These are phyloP conservation scores for Cylindrodendrum hubeiense DNA, from an alignment of 2,329 filamentous ascomycete genomes.

Conservation along the genomic window DNA sequence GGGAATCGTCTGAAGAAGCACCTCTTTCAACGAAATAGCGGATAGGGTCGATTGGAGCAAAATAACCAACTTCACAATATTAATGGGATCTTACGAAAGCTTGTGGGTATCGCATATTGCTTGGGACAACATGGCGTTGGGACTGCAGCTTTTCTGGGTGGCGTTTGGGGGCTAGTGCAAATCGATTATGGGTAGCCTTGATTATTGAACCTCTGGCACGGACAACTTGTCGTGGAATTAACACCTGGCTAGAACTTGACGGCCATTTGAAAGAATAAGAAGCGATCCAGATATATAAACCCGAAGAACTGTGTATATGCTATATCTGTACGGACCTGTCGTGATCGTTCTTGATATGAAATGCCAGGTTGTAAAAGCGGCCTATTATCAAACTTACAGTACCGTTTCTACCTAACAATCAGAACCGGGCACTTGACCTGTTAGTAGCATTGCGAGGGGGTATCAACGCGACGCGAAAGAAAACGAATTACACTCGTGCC, in stretches of 20 bases:
- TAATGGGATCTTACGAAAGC: background rate
- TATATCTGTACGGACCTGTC: background rate
- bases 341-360: background rate
- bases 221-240: background rate
- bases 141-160: slow-evolving; percentile 4
- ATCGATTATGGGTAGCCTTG: background rate
- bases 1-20: background rate
- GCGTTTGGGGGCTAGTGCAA: slow-evolving; percentile 1
- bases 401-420: too few relatives aligned
- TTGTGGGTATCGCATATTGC: slow-evolving; percentile 3
- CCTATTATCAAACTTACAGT: background rate
- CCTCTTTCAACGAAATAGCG: background rate
- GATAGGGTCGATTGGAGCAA: background rate
- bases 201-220: background rate
- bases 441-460: too few relatives aligned
- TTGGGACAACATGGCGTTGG: slow-evolving; percentile 16
- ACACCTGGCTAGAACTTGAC: background rate
- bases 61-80: background rate
- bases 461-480: too few relatives aligned
- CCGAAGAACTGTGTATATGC: background rate
- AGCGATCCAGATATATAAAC: background rate
- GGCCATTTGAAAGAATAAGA: background rate
- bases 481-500: too few relatives aligned
- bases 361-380: too few relatives aligned
- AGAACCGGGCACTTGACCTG: too few relatives aligned